Evolutionary conservation across 257 asterid genomes (phyloP).

Genomic region (Solanum etuberosum): DNA sequence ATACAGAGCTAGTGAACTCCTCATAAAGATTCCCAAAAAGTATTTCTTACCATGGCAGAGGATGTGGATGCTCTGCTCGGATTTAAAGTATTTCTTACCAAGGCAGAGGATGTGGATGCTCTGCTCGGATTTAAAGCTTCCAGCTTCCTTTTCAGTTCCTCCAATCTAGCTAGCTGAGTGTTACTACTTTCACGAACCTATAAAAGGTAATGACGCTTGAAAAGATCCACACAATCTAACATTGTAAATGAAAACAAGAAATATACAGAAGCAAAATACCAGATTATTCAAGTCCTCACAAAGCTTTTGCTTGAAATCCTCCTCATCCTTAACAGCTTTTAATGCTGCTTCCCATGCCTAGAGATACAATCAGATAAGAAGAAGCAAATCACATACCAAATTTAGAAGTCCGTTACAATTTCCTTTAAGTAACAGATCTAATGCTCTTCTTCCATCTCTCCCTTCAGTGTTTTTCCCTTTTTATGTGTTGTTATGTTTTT

Average conservation of each 20-base stretch:
- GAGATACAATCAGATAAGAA: background rate
- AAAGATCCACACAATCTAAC: background rate
- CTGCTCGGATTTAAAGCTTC: constrained; percentile 82
- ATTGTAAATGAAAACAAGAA: background rate
- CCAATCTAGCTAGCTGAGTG: constrained; percentile 67
- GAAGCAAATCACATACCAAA: background rate
- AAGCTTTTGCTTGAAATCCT: constrained; percentile 55
- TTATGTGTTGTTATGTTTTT: background rate
- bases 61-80: constrained; percentile 59
- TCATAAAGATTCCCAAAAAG: background rate
- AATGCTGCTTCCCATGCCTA: constrained; percentile 82
- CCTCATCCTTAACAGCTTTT: constrained; percentile 67
- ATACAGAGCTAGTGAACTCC: background rate
- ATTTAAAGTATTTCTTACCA: constrained; percentile 55
- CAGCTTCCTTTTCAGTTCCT: constrained; percentile 82
- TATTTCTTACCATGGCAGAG: constrained; percentile 32
- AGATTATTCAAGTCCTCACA: constrained; percentile 64
- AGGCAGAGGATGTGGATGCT: constrained; percentile 29
- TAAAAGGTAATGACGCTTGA: constrained; percentile 5
- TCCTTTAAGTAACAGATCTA: background rate
- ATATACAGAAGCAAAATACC: constrained; percentile 22
- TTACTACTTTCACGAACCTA: constrained; percentile 88
- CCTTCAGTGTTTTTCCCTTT: background rate
- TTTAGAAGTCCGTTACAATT: background rate
- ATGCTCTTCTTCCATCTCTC: background rate